phyloP scores from a whole-genome alignment of 2,329 filamentous ascomycete species.

The Fusarium subtropicale region DNA sequence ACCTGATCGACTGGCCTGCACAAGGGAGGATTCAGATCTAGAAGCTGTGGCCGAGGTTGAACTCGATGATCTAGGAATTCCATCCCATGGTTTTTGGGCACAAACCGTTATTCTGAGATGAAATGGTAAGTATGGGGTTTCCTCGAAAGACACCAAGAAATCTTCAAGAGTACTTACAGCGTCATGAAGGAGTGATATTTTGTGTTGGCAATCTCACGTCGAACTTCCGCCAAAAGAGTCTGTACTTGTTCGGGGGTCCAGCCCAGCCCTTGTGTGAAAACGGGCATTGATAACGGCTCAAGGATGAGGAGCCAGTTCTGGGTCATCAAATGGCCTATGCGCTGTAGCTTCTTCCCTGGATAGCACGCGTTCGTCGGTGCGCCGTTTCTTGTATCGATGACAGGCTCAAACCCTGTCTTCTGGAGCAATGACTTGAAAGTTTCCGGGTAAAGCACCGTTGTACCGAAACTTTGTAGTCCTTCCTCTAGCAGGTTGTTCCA shows the following conservation, averaged over 20 bases:
- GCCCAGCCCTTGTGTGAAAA: constrained; percentile 38
- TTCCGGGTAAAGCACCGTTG: constrained; percentile 33
- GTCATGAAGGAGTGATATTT: constrained; percentile 45
- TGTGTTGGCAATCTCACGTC: constrained; percentile 37
- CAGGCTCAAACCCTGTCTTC: constrained; percentile 34
- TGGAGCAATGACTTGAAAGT: constrained; percentile 30
- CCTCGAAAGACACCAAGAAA: rapidly evolving
- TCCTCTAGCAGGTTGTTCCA: constrained; percentile 42
- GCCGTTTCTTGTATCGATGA: constrained; percentile 42
- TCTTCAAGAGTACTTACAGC: constrained; percentile 27
- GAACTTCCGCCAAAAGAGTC: constrained; percentile 34
- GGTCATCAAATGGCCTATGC: constrained; percentile 41
- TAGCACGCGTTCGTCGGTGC: constrained; percentile 44
- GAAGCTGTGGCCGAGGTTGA: constrained; percentile 28
- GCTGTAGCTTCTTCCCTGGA: constrained; percentile 40
- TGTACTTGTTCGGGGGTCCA: constrained; percentile 38
- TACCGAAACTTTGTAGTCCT: constrained; percentile 33
- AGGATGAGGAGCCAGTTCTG: constrained; percentile 42
- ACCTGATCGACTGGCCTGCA: background rate
- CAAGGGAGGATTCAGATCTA: constrained; percentile 25
- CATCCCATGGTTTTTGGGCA: constrained; percentile 34
- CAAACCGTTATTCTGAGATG: constrained; percentile 29
- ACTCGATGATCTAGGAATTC: constrained; percentile 19
- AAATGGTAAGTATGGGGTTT: constrained; percentile 1
- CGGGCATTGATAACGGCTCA: constrained; percentile 40